Base-by-base conservation (phyloP, 1,284 basidiomycete species). In the Mycena sp. region DNA sequence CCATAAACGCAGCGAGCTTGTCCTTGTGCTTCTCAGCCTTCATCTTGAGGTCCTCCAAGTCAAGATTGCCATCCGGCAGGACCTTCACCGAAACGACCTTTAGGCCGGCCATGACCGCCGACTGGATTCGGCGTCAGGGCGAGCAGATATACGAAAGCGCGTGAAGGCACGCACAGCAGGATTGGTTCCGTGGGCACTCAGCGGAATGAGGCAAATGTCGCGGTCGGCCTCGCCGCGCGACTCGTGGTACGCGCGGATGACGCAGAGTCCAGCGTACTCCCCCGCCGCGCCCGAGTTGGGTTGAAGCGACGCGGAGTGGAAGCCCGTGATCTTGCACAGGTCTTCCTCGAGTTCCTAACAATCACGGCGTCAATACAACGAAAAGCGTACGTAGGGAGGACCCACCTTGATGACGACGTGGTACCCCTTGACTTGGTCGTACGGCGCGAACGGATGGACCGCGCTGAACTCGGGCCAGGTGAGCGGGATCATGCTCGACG, bases 221-320 rank as follows among this genome's bases (percentile, higher is more conserved):
- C 97, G 88, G 72, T 97, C 88, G 6, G 84, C 85, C 73, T 99
- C 89, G 32, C 94, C 94, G 32, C 90, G 88, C 56, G 93, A 93
- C 74, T 93, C 91, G 74, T 98, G 95, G 78, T 97, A 99, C 9
- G 96, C 96, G 53, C 92, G 87, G 74, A 99, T 99, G 67, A 98
- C 92, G 57, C 88, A 92, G 35, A 99, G 86, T 28, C 97, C 97
- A 37, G 97, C 89, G 73, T 96, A 99, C 81, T 99, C 97, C 45
- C 97, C 97, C 57, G 92, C 95, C 14, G 97, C 97, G 63, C 97
- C 97, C 25, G 96, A 99, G 80, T 99, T 99, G 58, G 97, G 97
- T 77, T 99, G 97, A 32, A 99, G 84, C 4, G 95, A 97, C 67
- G 96, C 95, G 17, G 95, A 90, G 67, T 94, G 88, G 82, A 99